phyloP scores from a whole-genome alignment of 2,329 filamentous ascomycete genomes.

The Dryadomyces sulphureus region DNA sequence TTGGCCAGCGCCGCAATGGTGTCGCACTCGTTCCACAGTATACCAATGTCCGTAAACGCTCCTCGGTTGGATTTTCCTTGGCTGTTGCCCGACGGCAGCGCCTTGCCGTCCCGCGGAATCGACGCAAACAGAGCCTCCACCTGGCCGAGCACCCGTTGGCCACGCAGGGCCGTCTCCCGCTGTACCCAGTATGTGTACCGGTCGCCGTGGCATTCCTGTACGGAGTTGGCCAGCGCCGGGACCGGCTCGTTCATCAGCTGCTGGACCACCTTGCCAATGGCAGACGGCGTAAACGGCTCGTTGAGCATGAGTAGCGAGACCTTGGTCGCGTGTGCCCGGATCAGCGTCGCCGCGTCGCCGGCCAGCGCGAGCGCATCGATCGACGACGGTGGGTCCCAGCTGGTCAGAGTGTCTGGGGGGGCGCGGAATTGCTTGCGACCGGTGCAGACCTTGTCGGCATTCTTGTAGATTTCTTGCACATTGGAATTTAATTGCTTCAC shows the following conservation, averaged over 20 bases:
- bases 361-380: conserved; percentile 52
- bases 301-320: conserved; percentile 77
- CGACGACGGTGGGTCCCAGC: conserved; percentile 8
- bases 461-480: conserved; percentile 22
- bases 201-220: conserved; percentile 46
- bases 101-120: conserved; percentile 44
- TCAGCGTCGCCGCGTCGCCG: conserved; percentile 54
- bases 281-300: conserved; percentile 70
- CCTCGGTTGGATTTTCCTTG: conserved; percentile 22
- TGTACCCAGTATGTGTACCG: conserved; percentile 46
- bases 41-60: conserved; percentile 52
- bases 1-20: conserved; percentile 47
- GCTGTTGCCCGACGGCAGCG: conserved; percentile 27
- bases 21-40: conserved; percentile 77
- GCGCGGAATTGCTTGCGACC: neutral
- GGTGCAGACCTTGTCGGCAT: conserved; percentile 6
- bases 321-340: conserved; percentile 75
- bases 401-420: neutral
- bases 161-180: conserved; percentile 34
- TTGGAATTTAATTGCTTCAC: conserved; percentile 22
- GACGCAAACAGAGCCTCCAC: conserved; percentile 43
- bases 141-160: conserved; percentile 46
- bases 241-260: conserved; percentile 62
- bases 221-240: conserved; percentile 57
- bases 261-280: conserved; percentile 53